phyloP scores from a whole-genome alignment of 306 rosid genomes.

The Dicorynia guianensis region DNA sequence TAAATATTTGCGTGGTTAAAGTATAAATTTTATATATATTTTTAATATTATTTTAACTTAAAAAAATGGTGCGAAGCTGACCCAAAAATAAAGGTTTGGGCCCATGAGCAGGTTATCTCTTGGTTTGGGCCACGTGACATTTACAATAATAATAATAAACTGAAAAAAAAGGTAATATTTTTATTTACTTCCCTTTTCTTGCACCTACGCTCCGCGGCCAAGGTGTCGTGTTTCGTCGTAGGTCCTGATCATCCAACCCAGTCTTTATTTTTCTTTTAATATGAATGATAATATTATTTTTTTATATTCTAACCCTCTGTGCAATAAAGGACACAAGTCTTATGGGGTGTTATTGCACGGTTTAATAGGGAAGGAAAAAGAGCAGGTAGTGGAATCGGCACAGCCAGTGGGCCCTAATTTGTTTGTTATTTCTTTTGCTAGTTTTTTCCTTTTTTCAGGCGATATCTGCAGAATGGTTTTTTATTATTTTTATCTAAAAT shows the following conservation, averaged over 20 bases:
- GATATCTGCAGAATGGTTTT: too few relatives aligned
- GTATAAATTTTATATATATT: too few relatives aligned
- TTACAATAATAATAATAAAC: too few relatives aligned
- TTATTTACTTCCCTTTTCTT: slow-evolving; percentile 9
- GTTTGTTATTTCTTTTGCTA: slow-evolving; percentile 32
- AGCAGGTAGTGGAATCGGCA: slow-evolving; percentile 32
- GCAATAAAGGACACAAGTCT: not conserved
- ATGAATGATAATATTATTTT: not conserved
- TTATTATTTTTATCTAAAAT: too few relatives aligned
- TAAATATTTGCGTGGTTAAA: too few relatives aligned
- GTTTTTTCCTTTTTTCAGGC: too few relatives aligned
- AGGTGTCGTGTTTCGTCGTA: slow-evolving; percentile 47
- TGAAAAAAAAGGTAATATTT: not conserved
- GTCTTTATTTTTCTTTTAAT: not conserved
- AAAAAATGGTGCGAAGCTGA: too few relatives aligned
- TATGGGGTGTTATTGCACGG: slow-evolving; percentile 3
- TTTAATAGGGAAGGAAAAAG: not conserved
- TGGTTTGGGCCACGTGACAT: slow-evolving; percentile 18
- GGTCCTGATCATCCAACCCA: slow-evolving; percentile 45
- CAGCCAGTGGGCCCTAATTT: slow-evolving; percentile 38
- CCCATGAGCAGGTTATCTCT: slow-evolving; percentile 21
- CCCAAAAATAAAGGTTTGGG: too few relatives aligned
- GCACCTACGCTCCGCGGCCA: slow-evolving; percentile 30
- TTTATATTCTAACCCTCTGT: not conserved
- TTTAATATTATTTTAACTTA: too few relatives aligned